These are phyloP conservation scores for Eucalyptus pauciflora DNA, from an alignment of 345 rosid species.

Conservation along the genomic window DNA sequence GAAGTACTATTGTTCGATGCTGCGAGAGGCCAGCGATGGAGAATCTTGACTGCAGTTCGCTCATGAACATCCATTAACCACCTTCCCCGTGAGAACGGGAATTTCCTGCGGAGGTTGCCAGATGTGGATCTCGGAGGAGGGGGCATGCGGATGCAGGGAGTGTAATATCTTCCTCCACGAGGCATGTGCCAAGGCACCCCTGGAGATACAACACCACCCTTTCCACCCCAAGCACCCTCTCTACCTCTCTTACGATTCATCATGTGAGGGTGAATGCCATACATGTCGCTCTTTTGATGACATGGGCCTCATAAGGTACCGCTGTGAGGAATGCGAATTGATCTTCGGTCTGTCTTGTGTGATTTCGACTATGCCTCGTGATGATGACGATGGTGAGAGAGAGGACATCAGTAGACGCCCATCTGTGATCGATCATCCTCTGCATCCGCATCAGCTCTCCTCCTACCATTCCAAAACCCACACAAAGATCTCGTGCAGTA, in stretches of 20 bases:
- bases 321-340: not conserved
- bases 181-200: too few species aligned
- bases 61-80: not conserved
- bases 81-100: not conserved
- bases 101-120: too few species aligned
- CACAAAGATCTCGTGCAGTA: fast-evolving
- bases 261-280: not conserved
- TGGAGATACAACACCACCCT: too few species aligned
- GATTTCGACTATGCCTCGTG: not conserved
- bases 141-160: too few species aligned
- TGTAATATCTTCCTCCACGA: too few species aligned
- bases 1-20: not conserved
- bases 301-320: not conserved
- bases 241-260: not conserved
- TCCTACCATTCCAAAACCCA: not conserved
- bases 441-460: not conserved
- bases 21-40: not conserved
- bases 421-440: not conserved
- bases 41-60: not conserved
- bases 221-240: too few species aligned
- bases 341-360: not conserved
- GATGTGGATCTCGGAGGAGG: too few species aligned
- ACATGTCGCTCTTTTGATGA: too few species aligned
- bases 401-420: not conserved
- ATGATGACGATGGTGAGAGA: not conserved